Base-by-base conservation (phyloP, 371 early-diverging fungal species). In the Mortierella sp. region DNA sequence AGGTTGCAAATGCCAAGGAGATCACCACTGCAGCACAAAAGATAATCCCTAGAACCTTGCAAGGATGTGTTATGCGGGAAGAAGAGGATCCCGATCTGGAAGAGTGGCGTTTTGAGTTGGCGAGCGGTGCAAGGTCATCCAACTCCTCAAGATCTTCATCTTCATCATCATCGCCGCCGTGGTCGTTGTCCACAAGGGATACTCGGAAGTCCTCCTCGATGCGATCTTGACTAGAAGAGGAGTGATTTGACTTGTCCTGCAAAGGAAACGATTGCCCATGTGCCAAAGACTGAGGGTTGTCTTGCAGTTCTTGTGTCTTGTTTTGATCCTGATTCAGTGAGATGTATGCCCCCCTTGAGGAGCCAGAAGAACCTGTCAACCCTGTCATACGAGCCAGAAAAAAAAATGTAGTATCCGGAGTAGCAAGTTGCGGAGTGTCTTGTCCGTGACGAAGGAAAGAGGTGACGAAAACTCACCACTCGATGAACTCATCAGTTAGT, bases 11-110 rank as follows among this genome's bases (percentile, higher is more conserved):
- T 5, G 64, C 74, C 1, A 73, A 21, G 3, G 68, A 41, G 39
- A 73, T 60, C 6, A 56, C 44, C 25, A 41, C 54, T 24, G 74
- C 67, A 13, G 60, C 49, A 17, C 67, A 63, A 43, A 63, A 60
- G 28, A 67, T 60, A 10, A 60, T 63, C 16, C 63, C 67, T 14
- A 73, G 41, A 55, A 73, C 58, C 44, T 46, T 62, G 67, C 67
- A 73, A 13, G 67, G 67, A 14, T 63, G 63, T 27, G 63, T 53
- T n/a, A 50, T 49, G 29, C 57, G 34, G 29, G 67, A 54, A 21
- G 14, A 31, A 7, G 49, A 10, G 6, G 19, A 44, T 8, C 21
- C 31, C 3, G 51, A 14, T 29, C 22, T 56, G 21, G 6, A 21
- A n/a, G 51, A 48, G 57, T 41, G 39, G 5, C 61, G 62, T 44